Base-by-base conservation (phyloP, 805 yeast genomes). In the Saccharomyces kudriavzevii region DNA sequence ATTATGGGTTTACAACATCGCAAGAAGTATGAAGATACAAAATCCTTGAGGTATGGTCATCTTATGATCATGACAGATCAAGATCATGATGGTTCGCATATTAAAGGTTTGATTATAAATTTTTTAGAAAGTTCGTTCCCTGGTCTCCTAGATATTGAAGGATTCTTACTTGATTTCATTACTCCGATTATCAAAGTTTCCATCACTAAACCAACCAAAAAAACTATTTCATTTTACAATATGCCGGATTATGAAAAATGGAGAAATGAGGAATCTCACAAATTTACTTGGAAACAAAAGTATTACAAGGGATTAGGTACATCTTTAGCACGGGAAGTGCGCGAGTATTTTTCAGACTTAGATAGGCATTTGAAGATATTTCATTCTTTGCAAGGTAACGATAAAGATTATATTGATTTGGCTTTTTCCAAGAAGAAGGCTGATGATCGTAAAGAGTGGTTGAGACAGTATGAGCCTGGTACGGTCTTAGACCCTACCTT, bases 1-100 rank as follows among this genome's bases (percentile, higher is more conserved):
- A 94, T 94, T 62, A 87, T 94, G 75, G 99, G 99, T 22, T 75
- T 94, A 53, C 97, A 91, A 69, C 99, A 94, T 71, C 89, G 87
- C 63, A 92, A 89, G 71, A 77, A 76, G 46, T 94, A 94, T 67
- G 84, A 83, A 22, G 85, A 84, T 58, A 76, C 87, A 14, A 80
- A 80, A 54, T 83, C 85, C 3, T 75, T 94, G 57, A 82, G 99
- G 68, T 94, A 94, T 66, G 99, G 99, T 40, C 96, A 90, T 68
- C 80, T 94, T 50, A 94, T 94, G 98, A 90, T 94, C 67, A 94
- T 94, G 98, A 90, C 99, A 5, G 99, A 94, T 86, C 99, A 94
- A 73, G 99, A 94, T 89, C 96, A 91, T 62, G 99, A 94, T 78
- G 99, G 99, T 56, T 87, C 96, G 17, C 99, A 94, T 75, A 94